These are phyloP conservation scores for Fusarium sp. DNA, from an alignment of 2,329 filamentous ascomycete species.

Conservation along the genomic window DNA sequence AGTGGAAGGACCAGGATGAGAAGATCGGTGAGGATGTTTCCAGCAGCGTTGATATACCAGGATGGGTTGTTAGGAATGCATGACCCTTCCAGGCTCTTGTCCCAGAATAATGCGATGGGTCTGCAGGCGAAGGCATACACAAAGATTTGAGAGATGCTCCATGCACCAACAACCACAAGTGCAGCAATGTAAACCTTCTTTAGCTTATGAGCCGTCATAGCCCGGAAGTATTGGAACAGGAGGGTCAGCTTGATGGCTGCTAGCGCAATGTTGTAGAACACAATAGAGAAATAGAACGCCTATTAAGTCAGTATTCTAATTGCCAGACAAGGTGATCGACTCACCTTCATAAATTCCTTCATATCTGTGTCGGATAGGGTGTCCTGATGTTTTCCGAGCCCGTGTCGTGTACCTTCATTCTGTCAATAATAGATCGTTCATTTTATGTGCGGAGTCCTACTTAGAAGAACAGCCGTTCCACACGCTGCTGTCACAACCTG, in stretches of 20 bases:
- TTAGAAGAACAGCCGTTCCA: neutral
- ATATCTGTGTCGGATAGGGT: neutral
- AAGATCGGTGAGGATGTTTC: neutral
- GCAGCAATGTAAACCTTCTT: neutral
- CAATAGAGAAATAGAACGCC: neutral
- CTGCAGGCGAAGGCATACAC: neutral
- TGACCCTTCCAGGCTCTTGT: neutral
- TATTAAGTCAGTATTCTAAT: neutral
- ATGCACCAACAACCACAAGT: neutral
- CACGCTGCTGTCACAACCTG: neutral
- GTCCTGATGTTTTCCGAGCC: neutral
- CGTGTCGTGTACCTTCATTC: neutral
- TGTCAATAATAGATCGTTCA: neutral
- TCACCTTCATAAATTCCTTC: neutral
- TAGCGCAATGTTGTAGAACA: conserved; percentile 1
- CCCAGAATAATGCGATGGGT: neutral
- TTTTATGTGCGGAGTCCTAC: neutral
- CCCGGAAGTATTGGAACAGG: conserved; percentile 3
- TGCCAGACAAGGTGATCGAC: neutral
- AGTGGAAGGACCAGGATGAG: neutral
- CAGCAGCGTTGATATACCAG: neutral
- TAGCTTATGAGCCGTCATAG: neutral
- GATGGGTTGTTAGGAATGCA: neutral
- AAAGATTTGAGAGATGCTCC: neutral
- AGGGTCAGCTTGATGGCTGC: conserved; percentile 2